Conservation (phyloP, 2,329 filamentous ascomycete species). For the Coccinonectria pachysandricola region DNA sequence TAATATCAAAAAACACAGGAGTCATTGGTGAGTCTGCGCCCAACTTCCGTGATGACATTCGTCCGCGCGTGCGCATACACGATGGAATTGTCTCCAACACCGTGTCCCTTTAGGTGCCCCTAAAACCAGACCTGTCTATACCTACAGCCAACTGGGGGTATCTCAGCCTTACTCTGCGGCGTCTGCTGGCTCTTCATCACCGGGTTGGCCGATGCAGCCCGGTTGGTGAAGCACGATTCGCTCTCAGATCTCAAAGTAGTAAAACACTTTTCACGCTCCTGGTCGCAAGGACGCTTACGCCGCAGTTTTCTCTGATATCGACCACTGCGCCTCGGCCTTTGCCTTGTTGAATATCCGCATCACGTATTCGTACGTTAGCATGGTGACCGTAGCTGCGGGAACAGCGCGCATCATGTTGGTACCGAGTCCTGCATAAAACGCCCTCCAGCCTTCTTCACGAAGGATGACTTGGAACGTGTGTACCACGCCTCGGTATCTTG, state of each 20-base stretch:
- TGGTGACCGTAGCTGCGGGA: slow-evolving; percentile 90
- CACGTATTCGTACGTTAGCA: slow-evolving; percentile 87
- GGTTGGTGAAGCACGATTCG: slow-evolving; percentile 5
- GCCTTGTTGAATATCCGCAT: slow-evolving; percentile 42
- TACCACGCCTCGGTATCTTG: slow-evolving; percentile 67
- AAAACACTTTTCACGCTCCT: slow-evolving; percentile 1
- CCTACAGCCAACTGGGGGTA: slow-evolving; percentile 27
- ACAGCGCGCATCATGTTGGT: slow-evolving; percentile 96
- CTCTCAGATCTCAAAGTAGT: slow-evolving; percentile 4
- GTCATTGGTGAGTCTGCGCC: slow-evolving; percentile 1
- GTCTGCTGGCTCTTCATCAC: slow-evolving; percentile 5
- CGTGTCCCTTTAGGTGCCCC: slow-evolving; percentile 9
- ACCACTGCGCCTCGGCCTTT: slow-evolving; percentile 29
- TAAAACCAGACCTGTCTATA: slow-evolving; percentile 26
- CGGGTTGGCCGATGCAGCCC: slow-evolving; percentile 5
- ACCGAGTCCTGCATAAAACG: slow-evolving; percentile 94
- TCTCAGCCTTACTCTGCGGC: slow-evolving; percentile 22
- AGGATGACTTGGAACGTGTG: slow-evolving; percentile 79
- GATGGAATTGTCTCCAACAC: slow-evolving; percentile 8
- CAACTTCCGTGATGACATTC: slow-evolving; percentile 8
- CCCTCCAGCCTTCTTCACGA: slow-evolving; percentile 85
- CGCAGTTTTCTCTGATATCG: too few species aligned
- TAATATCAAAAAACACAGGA: slow-evolving; percentile 9
- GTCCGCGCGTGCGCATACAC: slow-evolving; percentile 9
- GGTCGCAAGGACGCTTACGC: slow-evolving; percentile 2